phyloP scores from a whole-genome alignment of 1,284 basidiomycete species.

The Lignosus rhinocerotis region DNA sequence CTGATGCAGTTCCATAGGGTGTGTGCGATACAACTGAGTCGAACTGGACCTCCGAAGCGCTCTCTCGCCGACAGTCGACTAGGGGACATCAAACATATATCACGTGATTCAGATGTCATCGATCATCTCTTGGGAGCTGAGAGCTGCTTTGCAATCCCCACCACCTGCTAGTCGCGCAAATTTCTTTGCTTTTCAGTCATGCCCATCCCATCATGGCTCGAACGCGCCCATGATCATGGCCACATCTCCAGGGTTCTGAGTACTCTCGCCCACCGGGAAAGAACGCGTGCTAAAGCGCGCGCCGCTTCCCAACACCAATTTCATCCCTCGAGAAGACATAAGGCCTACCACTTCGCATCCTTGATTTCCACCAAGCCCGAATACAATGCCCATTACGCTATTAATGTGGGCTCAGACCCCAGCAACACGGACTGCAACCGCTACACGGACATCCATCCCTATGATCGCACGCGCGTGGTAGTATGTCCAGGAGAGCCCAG shows the following conservation, averaged over 20 bases:
- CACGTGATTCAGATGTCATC: not conserved
- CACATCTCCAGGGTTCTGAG: constrained; percentile 38
- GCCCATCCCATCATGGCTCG: constrained; percentile 32
- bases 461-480: constrained; percentile 74
- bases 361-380: constrained; percentile 24
- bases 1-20: not conserved
- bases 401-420: constrained; percentile 46
- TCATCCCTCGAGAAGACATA: constrained; percentile 28
- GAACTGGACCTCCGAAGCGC: too few relatives aligned
- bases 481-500: constrained; percentile 36
- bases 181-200: constrained; percentile 6
- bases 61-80: not conserved
- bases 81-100: not conserved
- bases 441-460: constrained; percentile 74
- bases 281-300: constrained; percentile 36
- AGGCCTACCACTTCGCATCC: constrained; percentile 25
- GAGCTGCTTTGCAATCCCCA: not conserved
- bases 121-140: not conserved
- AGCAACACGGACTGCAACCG: constrained; percentile 58
- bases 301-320: constrained; percentile 35
- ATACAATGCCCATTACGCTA: constrained; percentile 51
- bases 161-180: not conserved
- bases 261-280: constrained; percentile 45
- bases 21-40: too few relatives aligned
- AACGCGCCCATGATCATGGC: constrained; percentile 30